These are phyloP conservation scores for Saccharomyces pastorianus DNA, from an alignment of 1,139 yeast species.

Conservation along the genomic window DNA sequence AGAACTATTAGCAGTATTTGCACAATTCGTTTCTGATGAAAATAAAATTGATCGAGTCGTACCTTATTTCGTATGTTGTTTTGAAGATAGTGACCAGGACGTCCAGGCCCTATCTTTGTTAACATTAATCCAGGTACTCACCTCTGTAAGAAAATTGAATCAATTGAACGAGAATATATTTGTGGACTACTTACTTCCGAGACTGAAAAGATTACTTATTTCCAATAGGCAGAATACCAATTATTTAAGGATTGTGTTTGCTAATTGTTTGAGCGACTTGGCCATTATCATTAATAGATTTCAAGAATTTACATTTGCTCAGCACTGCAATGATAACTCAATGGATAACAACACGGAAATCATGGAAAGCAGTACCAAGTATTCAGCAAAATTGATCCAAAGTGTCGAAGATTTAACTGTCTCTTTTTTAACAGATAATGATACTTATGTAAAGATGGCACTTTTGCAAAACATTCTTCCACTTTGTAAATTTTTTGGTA, in stretches of 20 bases:
- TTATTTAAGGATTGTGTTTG: constrained; percentile 58
- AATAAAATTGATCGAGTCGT: constrained; percentile 77
- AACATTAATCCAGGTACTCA: constrained; percentile 52
- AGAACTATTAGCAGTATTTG: constrained; percentile 65
- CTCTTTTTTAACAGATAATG: constrained; percentile 59
- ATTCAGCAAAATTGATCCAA: constrained; percentile 21
- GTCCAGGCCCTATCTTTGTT: constrained; percentile 58
- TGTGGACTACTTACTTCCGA: constrained; percentile 76
- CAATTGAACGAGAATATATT: constrained; percentile 71
- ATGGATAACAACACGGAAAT: constrained; percentile 22
- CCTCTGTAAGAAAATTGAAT: constrained; percentile 57
- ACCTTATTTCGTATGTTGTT: constrained; percentile 60
- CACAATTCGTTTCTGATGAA: constrained; percentile 74
- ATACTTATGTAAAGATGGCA: constrained; percentile 59
- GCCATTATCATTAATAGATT: constrained; percentile 58
- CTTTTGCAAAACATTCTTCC: constrained; percentile 62
- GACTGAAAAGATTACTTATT: constrained; percentile 41
- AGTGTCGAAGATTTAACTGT: constrained; percentile 62
- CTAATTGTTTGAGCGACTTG: constrained; percentile 62
- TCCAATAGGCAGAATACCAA: constrained; percentile 21
- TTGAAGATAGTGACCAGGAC: constrained; percentile 44
- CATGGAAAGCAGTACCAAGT: constrained; percentile 19
- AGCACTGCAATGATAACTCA: constrained; percentile 35
- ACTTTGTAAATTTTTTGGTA: constrained; percentile 74
- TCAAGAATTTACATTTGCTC: constrained; percentile 54